Percentiles rank a stretch among this genome's conserved stretches.
Conservation (phyloP, 176 grass and related monocot genomes). For the Musa schizocarpa region DNA sequence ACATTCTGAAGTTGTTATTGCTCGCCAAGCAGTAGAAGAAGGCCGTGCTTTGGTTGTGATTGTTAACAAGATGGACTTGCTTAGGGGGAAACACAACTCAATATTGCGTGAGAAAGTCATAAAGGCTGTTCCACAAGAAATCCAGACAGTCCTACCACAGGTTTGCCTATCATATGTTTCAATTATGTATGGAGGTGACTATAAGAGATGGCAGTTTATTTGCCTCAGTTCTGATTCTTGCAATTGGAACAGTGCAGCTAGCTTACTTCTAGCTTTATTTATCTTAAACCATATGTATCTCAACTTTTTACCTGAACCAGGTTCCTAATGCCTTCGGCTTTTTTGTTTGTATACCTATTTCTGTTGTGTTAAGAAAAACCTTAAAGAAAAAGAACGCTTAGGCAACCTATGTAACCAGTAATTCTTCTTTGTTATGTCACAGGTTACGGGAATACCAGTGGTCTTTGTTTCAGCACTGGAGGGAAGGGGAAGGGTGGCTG, state of each 20-base stretch:
- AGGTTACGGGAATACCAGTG: constrained; percentile 87
- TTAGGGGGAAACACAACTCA: constrained; percentile 39
- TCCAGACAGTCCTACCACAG: constrained; percentile 87
- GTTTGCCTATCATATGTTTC: constrained; percentile 22
- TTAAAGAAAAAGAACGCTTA: background rate
- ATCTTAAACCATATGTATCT: no score
- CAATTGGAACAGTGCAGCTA: no score
- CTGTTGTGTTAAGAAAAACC: background rate
- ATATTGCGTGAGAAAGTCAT: constrained; percentile 54
- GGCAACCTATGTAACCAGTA: background rate
- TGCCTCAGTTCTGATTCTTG: no score
- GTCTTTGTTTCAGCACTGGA: constrained; percentile 95
- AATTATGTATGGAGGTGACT: background rate
- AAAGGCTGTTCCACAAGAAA: constrained; percentile 73
- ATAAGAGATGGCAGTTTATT: no score
- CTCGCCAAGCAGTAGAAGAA: constrained; percentile 90
- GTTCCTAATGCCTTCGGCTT: no score
- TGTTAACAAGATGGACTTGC: constrained; percentile 99
- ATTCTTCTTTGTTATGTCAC: constrained; percentile 11
- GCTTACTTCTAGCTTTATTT: no score
- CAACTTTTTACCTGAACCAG: no score
- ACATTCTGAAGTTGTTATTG: constrained; percentile 81
- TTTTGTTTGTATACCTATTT: background rate
- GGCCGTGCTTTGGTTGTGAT: constrained; percentile 81
- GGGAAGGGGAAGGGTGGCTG: constrained; percentile 53